Conservation (phyloP, 768 basidiomycete genomes). For the Agaricus sinodeliciosus region DNA sequence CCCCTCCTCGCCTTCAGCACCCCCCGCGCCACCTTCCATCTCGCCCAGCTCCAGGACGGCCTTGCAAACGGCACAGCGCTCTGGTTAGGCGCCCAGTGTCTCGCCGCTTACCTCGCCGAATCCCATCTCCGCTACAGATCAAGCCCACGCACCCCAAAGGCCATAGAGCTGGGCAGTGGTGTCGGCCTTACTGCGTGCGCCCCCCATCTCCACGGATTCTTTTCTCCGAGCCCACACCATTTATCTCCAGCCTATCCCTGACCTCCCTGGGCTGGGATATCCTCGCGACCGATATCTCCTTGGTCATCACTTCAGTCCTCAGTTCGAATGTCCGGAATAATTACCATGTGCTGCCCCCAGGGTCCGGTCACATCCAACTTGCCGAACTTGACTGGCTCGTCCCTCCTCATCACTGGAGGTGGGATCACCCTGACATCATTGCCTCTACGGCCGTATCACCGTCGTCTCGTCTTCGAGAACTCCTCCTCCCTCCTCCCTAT, state of each 20-base stretch:
- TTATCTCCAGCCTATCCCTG: constrained; percentile 47
- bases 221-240: constrained; percentile 2
- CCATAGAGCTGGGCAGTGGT: constrained; percentile 78
- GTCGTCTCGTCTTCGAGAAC: neutral
- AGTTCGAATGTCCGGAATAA: constrained; percentile 54
- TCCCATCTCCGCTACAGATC: constrained; percentile 21
- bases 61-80: constrained; percentile 73
- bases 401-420: constrained; percentile 46
- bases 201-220: constrained; percentile 5
- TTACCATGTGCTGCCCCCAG: constrained; percentile 21
- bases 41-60: constrained; percentile 57
- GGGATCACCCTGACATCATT: constrained; percentile 33
- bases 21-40: constrained; percentile 28
- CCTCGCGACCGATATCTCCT: constrained; percentile 65
- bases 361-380: constrained; percentile 45
- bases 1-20: constrained; percentile 40
- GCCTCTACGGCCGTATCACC: constrained; percentile 20
- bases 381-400: constrained; percentile 70
- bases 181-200: constrained; percentile 72
- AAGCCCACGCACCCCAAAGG: constrained; percentile 25
- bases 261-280: constrained; percentile 68
- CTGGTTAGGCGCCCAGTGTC: constrained; percentile 79
- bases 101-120: constrained; percentile 53
- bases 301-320: constrained; percentile 61
- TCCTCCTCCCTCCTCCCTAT: constrained; percentile 46